These are phyloP conservation scores for Mycena epipterygia DNA, from an alignment of 768 basidiomycete genomes.

Conservation along the genomic window DNA sequence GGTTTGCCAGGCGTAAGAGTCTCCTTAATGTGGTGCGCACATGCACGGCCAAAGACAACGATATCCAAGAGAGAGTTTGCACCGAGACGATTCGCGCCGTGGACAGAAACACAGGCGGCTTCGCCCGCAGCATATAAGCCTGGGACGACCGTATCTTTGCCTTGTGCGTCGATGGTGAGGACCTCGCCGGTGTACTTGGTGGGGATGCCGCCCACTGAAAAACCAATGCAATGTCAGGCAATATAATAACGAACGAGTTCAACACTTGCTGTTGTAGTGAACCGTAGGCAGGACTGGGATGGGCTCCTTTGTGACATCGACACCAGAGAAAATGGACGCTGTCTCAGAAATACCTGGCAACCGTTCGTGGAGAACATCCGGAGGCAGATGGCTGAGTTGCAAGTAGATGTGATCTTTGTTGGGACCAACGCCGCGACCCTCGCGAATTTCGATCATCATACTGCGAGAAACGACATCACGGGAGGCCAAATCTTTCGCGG, in stretches of 20 bases:
- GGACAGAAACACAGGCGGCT: conserved; percentile 98
- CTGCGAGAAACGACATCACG: conserved; percentile 99
- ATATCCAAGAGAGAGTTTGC: conserved; percentile 99
- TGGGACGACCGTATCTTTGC: conserved; percentile 94
- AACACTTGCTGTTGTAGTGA: conserved; percentile 95
- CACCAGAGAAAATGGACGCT: conserved; percentile 97
- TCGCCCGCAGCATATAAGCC: conserved; percentile 99
- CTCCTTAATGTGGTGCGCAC: conserved; percentile 96
- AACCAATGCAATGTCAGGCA: conserved; percentile 34
- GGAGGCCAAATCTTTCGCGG: conserved; percentile 98
- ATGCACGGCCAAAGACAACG: conserved; percentile 99
- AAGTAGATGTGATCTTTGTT: conserved; percentile 98
- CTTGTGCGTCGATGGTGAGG: conserved; percentile 86
- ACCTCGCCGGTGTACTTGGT: conserved; percentile 99
- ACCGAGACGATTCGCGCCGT: conserved; percentile 99
- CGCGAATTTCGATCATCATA: conserved; percentile 99
- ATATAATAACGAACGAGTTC: neutral
- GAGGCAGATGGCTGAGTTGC: conserved; percentile 96
- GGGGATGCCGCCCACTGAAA: conserved; percentile 97
- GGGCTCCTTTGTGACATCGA: conserved; percentile 99
- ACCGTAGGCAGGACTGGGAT: conserved; percentile 99
- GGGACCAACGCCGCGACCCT: conserved; percentile 98
- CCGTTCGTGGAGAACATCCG: conserved; percentile 95
- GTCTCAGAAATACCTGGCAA: conserved; percentile 99
- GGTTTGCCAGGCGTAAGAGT: conserved; percentile 90